Percentiles rank a stretch among this genome's conserved stretches.
phyloP scores from a whole-genome alignment of 1,139 yeast species.

The Debaryomyces psychrophilus region DNA sequence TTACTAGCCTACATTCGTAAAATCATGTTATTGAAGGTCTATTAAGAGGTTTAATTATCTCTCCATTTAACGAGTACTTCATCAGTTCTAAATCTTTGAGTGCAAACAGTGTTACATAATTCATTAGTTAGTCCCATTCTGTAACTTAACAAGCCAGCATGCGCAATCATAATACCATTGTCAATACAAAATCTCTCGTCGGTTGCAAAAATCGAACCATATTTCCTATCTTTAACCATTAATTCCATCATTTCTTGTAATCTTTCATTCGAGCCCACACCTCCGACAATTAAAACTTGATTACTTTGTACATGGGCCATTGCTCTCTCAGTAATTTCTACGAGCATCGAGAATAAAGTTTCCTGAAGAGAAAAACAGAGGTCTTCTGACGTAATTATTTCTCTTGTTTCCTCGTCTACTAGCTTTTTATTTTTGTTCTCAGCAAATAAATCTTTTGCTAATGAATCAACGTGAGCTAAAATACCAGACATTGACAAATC shows the following conservation, averaged over 20 bases:
- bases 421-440: conserved; percentile 55
- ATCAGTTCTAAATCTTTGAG: conserved; percentile 92
- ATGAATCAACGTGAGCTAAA: conserved; percentile 75
- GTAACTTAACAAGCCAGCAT: conserved; percentile 88
- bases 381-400: conserved; percentile 75
- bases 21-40: neutral
- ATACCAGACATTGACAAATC: conserved; percentile 97
- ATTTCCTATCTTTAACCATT: conserved; percentile 83
- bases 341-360: conserved; percentile 90
- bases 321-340: conserved; percentile 96
- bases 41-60: conserved; percentile 42
- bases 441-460: conserved; percentile 71
- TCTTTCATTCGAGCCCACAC: conserved; percentile 93
- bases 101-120: conserved; percentile 76
- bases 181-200: conserved; percentile 97
- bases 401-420: conserved; percentile 53
- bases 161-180: conserved; percentile 98
- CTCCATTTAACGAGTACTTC: conserved; percentile 92
- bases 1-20: neutral
- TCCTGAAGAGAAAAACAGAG: conserved; percentile 93
- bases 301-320: conserved; percentile 94
- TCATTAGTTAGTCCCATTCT: conserved; percentile 75
- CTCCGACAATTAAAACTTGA: conserved; percentile 94
- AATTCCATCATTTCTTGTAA: conserved; percentile 94
- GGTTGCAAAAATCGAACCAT: conserved; percentile 87